phyloP scores from a whole-genome alignment of 1,284 basidiomycete species.

The Sphaerobolus stellatus region DNA sequence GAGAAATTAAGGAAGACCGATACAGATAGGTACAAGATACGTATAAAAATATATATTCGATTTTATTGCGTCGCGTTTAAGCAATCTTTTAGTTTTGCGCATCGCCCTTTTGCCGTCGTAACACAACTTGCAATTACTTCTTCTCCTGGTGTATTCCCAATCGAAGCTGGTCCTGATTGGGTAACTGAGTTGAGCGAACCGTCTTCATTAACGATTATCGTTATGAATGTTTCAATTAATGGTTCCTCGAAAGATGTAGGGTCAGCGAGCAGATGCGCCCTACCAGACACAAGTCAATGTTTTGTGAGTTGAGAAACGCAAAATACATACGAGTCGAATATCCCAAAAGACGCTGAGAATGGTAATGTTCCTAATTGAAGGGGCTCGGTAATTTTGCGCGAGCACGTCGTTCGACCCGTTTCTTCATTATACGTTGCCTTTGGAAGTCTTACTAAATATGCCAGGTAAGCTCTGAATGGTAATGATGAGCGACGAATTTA shows the following conservation, averaged over 20 bases:
- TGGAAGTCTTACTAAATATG: slow-evolving; percentile 64
- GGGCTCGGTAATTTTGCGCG: slow-evolving; percentile 48
- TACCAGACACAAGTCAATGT: slow-evolving; percentile 24
- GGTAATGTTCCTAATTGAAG: slow-evolving; percentile 55
- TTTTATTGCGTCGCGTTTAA: too few species aligned
- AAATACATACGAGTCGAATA: slow-evolving; percentile 69
- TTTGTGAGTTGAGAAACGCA: slow-evolving; percentile 3
- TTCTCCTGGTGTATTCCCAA: slow-evolving; percentile 17
- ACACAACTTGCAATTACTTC: slow-evolving; percentile 10
- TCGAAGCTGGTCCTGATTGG: slow-evolving; percentile 53
- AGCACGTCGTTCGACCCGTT: slow-evolving; percentile 64
- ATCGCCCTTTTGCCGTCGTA: slow-evolving; percentile 8
- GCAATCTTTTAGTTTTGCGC: neutral
- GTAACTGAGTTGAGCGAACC: slow-evolving; percentile 55
- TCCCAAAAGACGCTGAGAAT: slow-evolving; percentile 72
- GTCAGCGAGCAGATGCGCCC: slow-evolving; percentile 74
- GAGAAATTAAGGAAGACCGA: neutral
- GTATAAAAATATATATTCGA: too few species aligned
- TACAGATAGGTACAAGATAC: too few species aligned
- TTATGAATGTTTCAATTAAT: slow-evolving; percentile 69
- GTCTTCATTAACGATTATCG: slow-evolving; percentile 59
- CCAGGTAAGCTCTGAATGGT: neutral
- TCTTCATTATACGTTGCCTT: slow-evolving; percentile 74
- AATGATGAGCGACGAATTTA: slow-evolving; percentile 29
- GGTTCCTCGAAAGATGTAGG: slow-evolving; percentile 90